phyloP scores from a whole-genome alignment of 306 rosid genomes.

The Mucuna pruriens region DNA sequence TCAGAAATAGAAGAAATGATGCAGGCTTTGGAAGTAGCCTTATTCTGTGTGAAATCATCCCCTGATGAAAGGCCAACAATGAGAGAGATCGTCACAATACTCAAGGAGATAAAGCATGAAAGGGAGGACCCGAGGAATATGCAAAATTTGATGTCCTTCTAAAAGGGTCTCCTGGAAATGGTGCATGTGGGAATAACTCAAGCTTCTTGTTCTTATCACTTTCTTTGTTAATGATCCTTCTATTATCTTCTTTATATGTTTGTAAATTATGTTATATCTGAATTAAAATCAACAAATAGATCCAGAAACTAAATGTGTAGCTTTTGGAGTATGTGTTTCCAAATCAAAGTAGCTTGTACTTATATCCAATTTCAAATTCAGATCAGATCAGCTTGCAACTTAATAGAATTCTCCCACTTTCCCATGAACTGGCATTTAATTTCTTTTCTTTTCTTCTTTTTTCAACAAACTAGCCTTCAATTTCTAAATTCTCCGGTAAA shows the following conservation, averaged over 20 bases:
- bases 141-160: slow-evolving; percentile 87
- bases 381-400: slow-evolving; percentile 2
- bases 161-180: slow-evolving; percentile 67
- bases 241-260: slow-evolving; percentile 33
- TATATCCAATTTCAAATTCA: slow-evolving; percentile 38
- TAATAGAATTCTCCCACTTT: background rate
- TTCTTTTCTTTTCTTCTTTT: too few species aligned
- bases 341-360: slow-evolving; percentile 37
- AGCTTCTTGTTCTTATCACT: slow-evolving; percentile 54
- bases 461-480: too few species aligned
- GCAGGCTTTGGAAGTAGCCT: slow-evolving; percentile 90
- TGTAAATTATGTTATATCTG: slow-evolving; percentile 45
- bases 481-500: background rate
- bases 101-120: slow-evolving; percentile 81
- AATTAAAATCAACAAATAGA: slow-evolving; percentile 46
- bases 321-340: slow-evolving; percentile 31
- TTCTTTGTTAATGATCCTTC: slow-evolving; percentile 29
- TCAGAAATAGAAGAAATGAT: slow-evolving; percentile 85
- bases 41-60: slow-evolving; percentile 75
- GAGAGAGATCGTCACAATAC: slow-evolving; percentile 94
- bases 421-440: background rate
- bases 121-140: slow-evolving; percentile 84
- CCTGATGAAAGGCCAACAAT: slow-evolving; percentile 94
- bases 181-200: slow-evolving; percentile 44
- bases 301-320: slow-evolving; percentile 36